A percentile compares a stretch with the other conserved stretches of the same genome.
Conservation (phyloP, 345 rosid species). For the Erodium maritimum region DNA sequence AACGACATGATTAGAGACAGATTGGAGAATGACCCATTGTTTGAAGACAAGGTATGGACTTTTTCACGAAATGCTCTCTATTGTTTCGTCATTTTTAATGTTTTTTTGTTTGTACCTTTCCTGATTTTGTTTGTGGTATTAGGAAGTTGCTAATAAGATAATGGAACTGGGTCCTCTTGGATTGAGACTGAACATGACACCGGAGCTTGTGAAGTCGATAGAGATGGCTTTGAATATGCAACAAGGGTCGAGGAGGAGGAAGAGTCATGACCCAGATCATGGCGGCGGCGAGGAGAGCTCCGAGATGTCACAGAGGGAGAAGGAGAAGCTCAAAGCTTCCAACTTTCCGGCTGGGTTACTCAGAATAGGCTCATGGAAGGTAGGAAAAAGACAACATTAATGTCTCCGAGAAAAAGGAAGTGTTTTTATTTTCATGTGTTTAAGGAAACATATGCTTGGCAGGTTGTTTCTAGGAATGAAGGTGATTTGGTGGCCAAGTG, state of each 20-base stretch:
- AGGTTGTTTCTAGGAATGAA: slow-evolving; percentile 24
- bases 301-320: background rate
- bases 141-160: background rate
- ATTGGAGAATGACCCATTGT: background rate
- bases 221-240: background rate
- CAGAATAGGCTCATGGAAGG: slow-evolving; percentile 41
- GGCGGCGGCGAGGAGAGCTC: background rate
- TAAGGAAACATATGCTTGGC: too few relatives aligned
- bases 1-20: background rate
- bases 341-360: slow-evolving; percentile 23
- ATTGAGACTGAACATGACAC: background rate
- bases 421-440: too few relatives aligned
- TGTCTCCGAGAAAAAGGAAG: too few relatives aligned
- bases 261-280: background rate
- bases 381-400: slow-evolving; percentile 4
- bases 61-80: background rate
- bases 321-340: slow-evolving; percentile 30
- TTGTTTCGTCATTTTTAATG: too few relatives aligned
- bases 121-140: background rate
- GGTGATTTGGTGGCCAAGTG: slow-evolving; percentile 47
- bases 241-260: background rate
- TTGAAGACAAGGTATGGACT: background rate
- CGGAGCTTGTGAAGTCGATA: background rate
- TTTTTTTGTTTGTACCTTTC: background rate
- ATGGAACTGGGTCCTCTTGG: background rate